Base-by-base conservation (phyloP, 1,284 basidiomycete species). In the Ustilago sp. region DNA sequence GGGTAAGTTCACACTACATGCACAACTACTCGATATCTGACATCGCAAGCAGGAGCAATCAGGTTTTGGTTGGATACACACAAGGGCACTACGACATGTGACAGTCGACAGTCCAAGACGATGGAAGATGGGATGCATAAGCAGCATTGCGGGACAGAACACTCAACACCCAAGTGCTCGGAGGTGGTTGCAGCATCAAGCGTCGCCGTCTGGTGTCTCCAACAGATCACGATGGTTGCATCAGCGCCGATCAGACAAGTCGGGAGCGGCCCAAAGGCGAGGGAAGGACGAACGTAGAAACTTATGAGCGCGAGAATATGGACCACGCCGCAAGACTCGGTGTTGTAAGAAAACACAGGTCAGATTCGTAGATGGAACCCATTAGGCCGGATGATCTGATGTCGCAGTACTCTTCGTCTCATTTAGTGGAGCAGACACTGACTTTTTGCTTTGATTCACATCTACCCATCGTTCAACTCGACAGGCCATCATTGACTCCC, bases 401-500 rank as follows among this genome's bases (percentile, higher is more conserved):
- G 48, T 64, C 36, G 50, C 12, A 28, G 11, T 32, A 41, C 3
- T 28, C 23, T 28, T 28, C 23, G 23, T 28, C 23, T 28, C 23
- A 28, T 28, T 3, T 3, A 28, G 23, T 47, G 15, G 32, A 53
- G 31, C 64, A 66, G 13, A n/a, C 28, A 62, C 60, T 68, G 56
- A 68, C 66, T 43, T 63, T 32, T 4, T 23, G n/a, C n/a, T 28
- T 4, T 23, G 11, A 13, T 57, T 32, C 34, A 45, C 53, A 8
- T 53, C 50, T 31, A 47, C 15, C 13, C 23, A 19, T 3, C 36
- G 11, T 28, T n/a, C 9, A 28, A 9, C n/a, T 50, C 43, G 28
- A 1, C 84, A 97, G 95, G 96, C 95, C 57, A 91, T 99, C 87
- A 92, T 98, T 85, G 96, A 98, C 88, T 95, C 95, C 68, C 95